Evolutionary conservation across 768 basidiomycete genomes (phyloP).

Genomic region (Lactarius sanguifluus): DNA sequence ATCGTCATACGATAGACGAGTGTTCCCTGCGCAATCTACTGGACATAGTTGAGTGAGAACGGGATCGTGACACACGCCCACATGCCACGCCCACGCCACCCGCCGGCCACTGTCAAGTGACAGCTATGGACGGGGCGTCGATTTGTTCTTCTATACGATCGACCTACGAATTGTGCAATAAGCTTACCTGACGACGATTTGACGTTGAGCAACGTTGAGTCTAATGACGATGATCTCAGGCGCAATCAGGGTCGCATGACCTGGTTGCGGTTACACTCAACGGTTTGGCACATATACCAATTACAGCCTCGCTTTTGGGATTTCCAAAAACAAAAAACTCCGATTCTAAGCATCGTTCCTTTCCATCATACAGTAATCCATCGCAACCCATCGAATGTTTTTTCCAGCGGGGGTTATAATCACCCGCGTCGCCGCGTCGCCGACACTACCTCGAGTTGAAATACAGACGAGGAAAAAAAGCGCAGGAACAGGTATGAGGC

Average conservation of each 20-base stretch:
- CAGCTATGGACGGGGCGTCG: too few species aligned
- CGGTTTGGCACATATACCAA: background rate
- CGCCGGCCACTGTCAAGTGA: too few species aligned
- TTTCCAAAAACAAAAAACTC: too few species aligned
- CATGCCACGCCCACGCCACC: too few species aligned
- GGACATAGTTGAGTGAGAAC: too few species aligned
- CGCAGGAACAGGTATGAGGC: too few species aligned
- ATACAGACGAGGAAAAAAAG: too few species aligned
- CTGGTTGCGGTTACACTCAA: background rate
- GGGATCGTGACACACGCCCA: too few species aligned
- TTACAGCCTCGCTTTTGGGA: background rate
- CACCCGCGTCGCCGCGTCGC: background rate
- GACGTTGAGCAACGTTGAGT: background rate
- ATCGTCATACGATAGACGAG: too few species aligned
- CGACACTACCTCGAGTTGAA: background rate
- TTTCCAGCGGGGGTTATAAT: background rate
- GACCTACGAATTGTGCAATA: background rate
- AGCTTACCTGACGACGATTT: background rate
- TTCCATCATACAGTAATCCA: background rate
- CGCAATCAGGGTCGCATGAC: background rate
- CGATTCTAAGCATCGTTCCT: background rate
- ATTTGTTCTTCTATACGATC: background rate
- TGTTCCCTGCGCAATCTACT: too few species aligned
- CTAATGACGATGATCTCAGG: too few species aligned
- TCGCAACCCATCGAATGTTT: background rate